A percentile compares a stretch with the other conserved stretches of the same genome.
phyloP scores from a whole-genome alignment of 371 early-diverging fungal species.

The Apophysomyces ossiformis region DNA sequence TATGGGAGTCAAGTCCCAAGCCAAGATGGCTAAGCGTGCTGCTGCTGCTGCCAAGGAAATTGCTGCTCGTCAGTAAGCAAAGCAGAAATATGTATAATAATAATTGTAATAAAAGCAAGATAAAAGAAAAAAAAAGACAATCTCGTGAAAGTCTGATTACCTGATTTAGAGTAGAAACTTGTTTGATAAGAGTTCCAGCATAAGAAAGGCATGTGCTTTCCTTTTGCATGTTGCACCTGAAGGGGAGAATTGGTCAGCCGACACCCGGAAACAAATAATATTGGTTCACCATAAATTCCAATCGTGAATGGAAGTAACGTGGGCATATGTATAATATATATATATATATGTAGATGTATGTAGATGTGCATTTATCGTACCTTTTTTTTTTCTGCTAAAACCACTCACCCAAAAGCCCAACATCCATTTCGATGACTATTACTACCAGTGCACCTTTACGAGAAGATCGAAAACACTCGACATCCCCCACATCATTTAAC shows the following conservation, averaged over 20 bases:
- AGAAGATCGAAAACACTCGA: not conserved
- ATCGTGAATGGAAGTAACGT: conserved; percentile 7
- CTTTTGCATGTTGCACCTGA: not conserved
- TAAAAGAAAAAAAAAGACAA: not conserved
- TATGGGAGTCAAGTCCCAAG: conserved; percentile 93
- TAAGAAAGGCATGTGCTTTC: conserved; percentile 10
- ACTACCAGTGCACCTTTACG: not conserved
- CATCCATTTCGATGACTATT: not conserved
- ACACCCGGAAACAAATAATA: not conserved
- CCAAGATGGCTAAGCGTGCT: conserved; percentile 80
- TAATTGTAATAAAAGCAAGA: no score
- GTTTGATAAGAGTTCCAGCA: not conserved
- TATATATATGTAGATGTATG: no score
- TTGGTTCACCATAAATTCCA: conserved; percentile 6
- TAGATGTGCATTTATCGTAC: not conserved
- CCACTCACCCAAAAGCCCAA: not conserved
- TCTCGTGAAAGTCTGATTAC: not conserved
- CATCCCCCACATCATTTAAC: not conserved
- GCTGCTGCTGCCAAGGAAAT: conserved; percentile 72
- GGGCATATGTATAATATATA: not conserved
- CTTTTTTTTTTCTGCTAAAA: not conserved
- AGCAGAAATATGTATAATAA: not conserved
- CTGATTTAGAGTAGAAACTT: not conserved
- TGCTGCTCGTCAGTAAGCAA: conserved; percentile 57
- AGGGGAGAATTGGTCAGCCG: conserved; percentile 2